A percentile compares a stretch with the other conserved stretches of the same genome.
Evolutionary conservation across 2,329 filamentous ascomycete genomes (phyloP).

Genomic region (Aspergillus ustus): DNA sequence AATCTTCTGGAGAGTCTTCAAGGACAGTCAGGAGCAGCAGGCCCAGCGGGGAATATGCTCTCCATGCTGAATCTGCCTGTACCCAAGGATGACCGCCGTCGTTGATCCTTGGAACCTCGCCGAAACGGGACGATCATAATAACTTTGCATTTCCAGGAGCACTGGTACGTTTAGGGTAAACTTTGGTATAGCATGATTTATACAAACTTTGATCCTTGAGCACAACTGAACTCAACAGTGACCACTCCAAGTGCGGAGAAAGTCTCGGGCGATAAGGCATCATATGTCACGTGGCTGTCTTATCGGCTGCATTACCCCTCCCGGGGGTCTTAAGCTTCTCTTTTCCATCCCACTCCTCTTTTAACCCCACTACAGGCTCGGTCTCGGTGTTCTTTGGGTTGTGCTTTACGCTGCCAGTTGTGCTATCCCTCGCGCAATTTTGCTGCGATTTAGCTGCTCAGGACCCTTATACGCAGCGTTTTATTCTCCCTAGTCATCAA

Average conservation of each 20-base stretch:
- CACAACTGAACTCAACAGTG: neutral
- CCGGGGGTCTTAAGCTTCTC: conserved; percentile 24
- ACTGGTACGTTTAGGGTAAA: neutral
- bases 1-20: conserved; percentile 94
- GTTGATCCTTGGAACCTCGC: conserved; percentile 8
- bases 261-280: conserved; percentile 12
- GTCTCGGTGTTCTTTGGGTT: conserved; percentile 6
- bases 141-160: conserved; percentile 2
- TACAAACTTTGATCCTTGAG: neutral
- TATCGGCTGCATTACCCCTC: conserved; percentile 22
- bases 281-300: conserved; percentile 13
- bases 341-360: conserved; percentile 18
- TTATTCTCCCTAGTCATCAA: conserved; percentile 2
- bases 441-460: conserved; percentile 1
- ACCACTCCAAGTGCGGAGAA: neutral
- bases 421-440: conserved; percentile 1
- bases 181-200: neutral
- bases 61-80: conserved; percentile 82
- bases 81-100: conserved; percentile 70
- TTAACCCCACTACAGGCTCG: conserved; percentile 11
- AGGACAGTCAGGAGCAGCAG: conserved; percentile 81
- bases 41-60: conserved; percentile 85
- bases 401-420: conserved; percentile 15
- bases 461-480: conserved; percentile 14
- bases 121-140: neutral